Percentiles rank a stretch among this genome's conserved stretches.
Conservation (phyloP, 192 early-diverging fungal genomes). For the Paraglomus brasilianum region DNA sequence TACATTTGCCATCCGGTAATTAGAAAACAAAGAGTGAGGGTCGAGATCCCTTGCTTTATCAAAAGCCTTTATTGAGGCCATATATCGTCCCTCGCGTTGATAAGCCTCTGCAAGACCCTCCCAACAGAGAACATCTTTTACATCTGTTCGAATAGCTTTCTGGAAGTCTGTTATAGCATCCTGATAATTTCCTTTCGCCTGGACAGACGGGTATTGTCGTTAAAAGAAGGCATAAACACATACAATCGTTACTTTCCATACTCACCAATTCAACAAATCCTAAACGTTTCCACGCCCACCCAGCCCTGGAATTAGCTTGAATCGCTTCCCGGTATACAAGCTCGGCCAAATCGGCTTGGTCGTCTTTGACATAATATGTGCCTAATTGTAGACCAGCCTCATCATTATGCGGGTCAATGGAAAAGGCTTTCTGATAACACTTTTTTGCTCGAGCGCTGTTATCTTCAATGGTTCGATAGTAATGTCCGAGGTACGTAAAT, state of each 20-base stretch:
- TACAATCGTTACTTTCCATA: neutral
- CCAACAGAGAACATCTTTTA: constrained; percentile 66
- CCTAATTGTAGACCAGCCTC: constrained; percentile 66
- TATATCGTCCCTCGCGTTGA: constrained; percentile 65
- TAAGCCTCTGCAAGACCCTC: constrained; percentile 80
- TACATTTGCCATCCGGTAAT: constrained; percentile 50
- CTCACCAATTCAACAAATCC: constrained; percentile 69
- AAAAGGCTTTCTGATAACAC: constrained; percentile 81
- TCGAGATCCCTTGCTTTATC: constrained; percentile 66
- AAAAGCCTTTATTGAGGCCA: constrained; percentile 77
- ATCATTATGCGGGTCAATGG: constrained; percentile 63
- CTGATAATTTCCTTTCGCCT: constrained; percentile 42
- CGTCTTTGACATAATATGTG: constrained; percentile 57
- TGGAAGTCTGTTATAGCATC: constrained; percentile 75
- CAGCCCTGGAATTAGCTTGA: constrained; percentile 44
- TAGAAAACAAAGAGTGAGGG: constrained; percentile 44
- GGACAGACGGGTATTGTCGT: neutral
- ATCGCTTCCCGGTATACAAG: constrained; percentile 47
- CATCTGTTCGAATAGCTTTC: constrained; percentile 71
- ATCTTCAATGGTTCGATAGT: constrained; percentile 67
- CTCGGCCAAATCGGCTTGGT: constrained; percentile 47
- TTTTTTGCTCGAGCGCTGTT: constrained; percentile 70
- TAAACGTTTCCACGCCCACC: constrained; percentile 79
- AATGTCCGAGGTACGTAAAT: constrained; percentile 81
- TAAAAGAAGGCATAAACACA: neutral